A percentile compares a stretch with the other conserved stretches of the same genome.
These are phyloP conservation scores for Phytophthora kernoviae DNA, from an alignment of 352 stramenopile species.

Conservation along the genomic window DNA sequence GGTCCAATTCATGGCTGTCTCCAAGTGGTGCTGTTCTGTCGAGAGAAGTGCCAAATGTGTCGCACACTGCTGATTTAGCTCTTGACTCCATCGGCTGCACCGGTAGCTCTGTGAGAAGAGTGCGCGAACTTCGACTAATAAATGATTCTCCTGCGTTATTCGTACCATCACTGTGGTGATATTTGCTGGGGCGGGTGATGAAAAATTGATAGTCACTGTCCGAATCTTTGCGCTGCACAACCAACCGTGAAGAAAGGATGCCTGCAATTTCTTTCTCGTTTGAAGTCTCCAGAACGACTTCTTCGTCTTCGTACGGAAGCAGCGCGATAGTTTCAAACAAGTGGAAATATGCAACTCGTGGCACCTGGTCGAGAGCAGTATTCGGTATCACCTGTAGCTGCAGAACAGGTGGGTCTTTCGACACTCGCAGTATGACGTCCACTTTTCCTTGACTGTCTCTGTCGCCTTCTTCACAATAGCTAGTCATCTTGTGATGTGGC, in stretches of 20 bases:
- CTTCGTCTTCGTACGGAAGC: conserved; percentile 39
- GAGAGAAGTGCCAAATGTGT: conserved; percentile 3
- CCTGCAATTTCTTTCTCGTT: conserved; percentile 36
- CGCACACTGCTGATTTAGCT: conserved; percentile 8
- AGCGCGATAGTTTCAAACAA: conserved; percentile 45
- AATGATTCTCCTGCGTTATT: background rate
- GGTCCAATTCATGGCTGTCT: conserved; percentile 20
- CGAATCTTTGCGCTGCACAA: conserved; percentile 24
- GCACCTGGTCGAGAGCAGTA: conserved; percentile 13
- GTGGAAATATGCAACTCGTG: conserved; percentile 37
- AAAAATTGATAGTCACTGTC: conserved; percentile 38
- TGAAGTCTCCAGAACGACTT: conserved; percentile 29
- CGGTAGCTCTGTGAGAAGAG: conserved; percentile 31
- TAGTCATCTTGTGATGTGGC: conserved; percentile 24
- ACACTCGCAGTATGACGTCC: conserved; percentile 33
- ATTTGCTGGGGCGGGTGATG: conserved; percentile 16
- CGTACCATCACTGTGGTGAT: background rate
- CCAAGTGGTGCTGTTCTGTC: conserved; percentile 3
- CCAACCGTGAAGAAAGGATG: conserved; percentile 29
- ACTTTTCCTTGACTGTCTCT: conserved; percentile 13
- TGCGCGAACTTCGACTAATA: conserved; percentile 10
- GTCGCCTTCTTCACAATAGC: conserved; percentile 12
- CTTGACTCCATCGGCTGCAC: conserved; percentile 22
- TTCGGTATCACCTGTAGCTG: conserved; percentile 29
- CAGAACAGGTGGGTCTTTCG: conserved; percentile 39